Conservation (phyloP, 768 basidiomycete species). For the Tulasnella sp. region DNA sequence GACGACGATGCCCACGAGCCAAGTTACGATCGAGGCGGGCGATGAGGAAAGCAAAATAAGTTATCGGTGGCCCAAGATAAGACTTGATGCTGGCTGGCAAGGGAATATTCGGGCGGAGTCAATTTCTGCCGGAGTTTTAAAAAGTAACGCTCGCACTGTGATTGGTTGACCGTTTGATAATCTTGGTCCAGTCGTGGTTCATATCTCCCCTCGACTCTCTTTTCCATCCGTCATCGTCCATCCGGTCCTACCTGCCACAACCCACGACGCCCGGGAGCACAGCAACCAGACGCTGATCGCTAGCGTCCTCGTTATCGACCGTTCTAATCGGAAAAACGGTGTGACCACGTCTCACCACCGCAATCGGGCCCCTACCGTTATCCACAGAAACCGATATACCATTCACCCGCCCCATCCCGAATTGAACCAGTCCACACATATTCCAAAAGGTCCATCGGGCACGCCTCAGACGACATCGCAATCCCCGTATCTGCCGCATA, state of each 20-base stretch:
- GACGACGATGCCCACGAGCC: background rate
- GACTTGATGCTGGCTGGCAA: background rate
- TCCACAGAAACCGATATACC: background rate
- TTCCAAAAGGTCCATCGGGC: background rate
- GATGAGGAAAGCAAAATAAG: background rate
- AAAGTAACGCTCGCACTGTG: background rate
- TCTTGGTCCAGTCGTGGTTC: constrained; percentile 1
- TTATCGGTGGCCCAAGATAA: background rate
- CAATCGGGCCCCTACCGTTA: background rate
- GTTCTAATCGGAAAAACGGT: background rate
- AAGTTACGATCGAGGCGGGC: background rate
- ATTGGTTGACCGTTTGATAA: background rate
- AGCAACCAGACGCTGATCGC: background rate
- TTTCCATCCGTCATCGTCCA: constrained; percentile 1
- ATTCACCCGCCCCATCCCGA: background rate
- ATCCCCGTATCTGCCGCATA: constrained; percentile 8
- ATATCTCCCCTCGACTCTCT: background rate
- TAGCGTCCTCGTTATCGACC: background rate
- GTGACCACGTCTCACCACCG: background rate
- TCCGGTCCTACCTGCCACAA: background rate
- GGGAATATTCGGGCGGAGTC: background rate
- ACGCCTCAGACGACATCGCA: constrained; percentile 11
- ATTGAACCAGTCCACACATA: background rate
- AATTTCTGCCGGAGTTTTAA: background rate
- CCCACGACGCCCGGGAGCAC: background rate